These are phyloP conservation scores for Cercophora sp. DNA, from an alignment of 495 filamentous ascomycete species.

Conservation along the genomic window DNA sequence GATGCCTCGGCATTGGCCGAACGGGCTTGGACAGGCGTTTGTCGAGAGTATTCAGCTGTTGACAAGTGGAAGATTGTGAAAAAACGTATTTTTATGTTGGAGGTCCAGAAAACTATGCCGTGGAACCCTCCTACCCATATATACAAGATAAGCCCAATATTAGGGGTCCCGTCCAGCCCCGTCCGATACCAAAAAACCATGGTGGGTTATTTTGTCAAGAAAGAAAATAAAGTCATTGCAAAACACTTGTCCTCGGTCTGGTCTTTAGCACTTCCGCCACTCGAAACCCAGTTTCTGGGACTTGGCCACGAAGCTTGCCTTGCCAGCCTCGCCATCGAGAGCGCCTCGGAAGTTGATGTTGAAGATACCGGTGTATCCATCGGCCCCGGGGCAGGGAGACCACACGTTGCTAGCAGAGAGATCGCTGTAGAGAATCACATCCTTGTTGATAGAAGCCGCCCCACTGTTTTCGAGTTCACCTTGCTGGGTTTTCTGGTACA, in stretches of 20 bases:
- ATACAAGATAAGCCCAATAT: no score
- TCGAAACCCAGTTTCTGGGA: conserved; percentile 40
- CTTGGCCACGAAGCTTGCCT: conserved; percentile 37
- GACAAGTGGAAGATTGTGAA: no score
- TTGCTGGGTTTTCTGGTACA: conserved; percentile 19
- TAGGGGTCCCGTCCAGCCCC: no score
- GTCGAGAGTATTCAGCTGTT: no score
- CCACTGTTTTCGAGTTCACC: conserved; percentile 24
- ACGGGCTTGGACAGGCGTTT: no score
- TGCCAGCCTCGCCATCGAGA: conserved; percentile 29
- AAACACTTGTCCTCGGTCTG: no score
- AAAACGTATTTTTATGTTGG: no score
- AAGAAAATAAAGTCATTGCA: neutral
- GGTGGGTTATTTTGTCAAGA: neutral
- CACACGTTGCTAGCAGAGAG: conserved; percentile 27
- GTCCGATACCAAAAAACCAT: neutral
- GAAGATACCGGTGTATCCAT: conserved; percentile 37
- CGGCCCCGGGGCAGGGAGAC: conserved; percentile 35
- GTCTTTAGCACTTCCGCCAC: conserved; percentile 38
- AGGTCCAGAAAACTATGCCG: no score
- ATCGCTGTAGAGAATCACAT: conserved; percentile 28
- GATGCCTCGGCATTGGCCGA: no score
- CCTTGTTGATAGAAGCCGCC: conserved; percentile 23
- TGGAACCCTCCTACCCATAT: no score
- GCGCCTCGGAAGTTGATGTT: conserved; percentile 45